Base-by-base conservation (phyloP, 176 grass and related monocot genomes). In the Stipa capillata region DNA sequence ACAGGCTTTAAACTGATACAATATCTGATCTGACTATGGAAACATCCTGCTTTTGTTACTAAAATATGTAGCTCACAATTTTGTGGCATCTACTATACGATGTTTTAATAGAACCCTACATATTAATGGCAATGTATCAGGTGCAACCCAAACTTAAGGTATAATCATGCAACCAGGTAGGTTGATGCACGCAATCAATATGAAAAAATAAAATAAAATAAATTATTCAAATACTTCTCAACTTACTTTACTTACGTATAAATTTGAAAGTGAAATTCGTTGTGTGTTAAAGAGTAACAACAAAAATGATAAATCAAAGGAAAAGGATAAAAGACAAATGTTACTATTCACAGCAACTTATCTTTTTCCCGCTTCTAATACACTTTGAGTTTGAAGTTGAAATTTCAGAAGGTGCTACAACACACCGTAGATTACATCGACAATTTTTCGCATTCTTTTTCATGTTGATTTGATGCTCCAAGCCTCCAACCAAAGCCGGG, bases 11-110 rank as follows among this genome's bases (percentile, higher is more conserved):
- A 77, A 27, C 8, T 62, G 41, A 34, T 43, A 76, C 28, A 14
- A 41, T 15, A 67, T 34, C 12, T 13, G 5, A 18, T 56, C 37
- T 60, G 70, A 21, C 67, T 45, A 37, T 36, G 69, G 24, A 77
- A 82, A 47, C 33, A 47, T 55, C 39, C 8, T 59, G 69, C 50
- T 74, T 58, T 52, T 44, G 42, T 62, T 87, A 76, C 72, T 69
- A 83, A 70, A 44, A 55, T 48, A 47, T 16, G 21, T 25, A 77
- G 64, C 16, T 55, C 20, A 23, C 12, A 78, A 55, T 28, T 13
- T 72, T 49, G n/a, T 61, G 35, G 45, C 32, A 66, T 34, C 20
- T 13, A 42, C 35, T 28, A 48, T 48, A 12, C 51, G 35, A 21
- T 15, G 16, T 47, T 29, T 45, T 5, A 6, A 31, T 16, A 3